Conservation (phyloP, 805 yeast genomes). For the Kuraishia borneana region DNA sequence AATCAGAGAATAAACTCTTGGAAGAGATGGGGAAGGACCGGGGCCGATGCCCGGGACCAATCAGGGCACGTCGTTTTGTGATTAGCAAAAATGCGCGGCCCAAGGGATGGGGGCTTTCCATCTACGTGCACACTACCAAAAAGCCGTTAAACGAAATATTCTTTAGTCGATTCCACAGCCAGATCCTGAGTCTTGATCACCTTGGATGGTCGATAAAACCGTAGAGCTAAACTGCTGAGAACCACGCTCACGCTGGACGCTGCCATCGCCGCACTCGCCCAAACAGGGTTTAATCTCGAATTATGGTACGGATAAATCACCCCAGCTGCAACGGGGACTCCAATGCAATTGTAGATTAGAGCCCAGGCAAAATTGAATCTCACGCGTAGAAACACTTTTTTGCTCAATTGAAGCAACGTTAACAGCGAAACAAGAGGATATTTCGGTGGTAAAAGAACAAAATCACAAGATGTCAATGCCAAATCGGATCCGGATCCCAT, state of each 20-base stretch:
- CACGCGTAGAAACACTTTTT: conserved; percentile 38
- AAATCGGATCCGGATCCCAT: conserved; percentile 68
- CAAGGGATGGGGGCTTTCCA: no score
- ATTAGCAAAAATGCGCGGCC: no score
- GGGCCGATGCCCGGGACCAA: background rate
- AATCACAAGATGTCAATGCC: conserved; percentile 66
- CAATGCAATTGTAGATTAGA: conserved; percentile 41
- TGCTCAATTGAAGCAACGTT: conserved; percentile 40
- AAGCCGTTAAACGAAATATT: background rate
- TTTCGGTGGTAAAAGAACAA: conserved; percentile 47
- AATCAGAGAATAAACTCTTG: background rate
- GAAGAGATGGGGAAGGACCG: background rate
- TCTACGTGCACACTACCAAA: no score
- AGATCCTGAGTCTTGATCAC: conserved; percentile 4
- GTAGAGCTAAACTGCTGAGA: conserved; percentile 40
- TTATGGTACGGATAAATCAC: conserved; percentile 45
- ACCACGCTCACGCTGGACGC: conserved; percentile 47
- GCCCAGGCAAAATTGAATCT: conserved; percentile 53
- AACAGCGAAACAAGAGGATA: conserved; percentile 41
- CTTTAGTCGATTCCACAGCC: background rate
- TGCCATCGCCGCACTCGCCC: conserved; percentile 65
- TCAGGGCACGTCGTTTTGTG: background rate
- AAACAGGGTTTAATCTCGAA: conserved; percentile 46
- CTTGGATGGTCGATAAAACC: conserved; percentile 29
- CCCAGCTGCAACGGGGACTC: conserved; percentile 59